Percentiles rank a stretch among this genome's conserved stretches.
These are phyloP conservation scores for Claviceps sp. DNA, from an alignment of 2,329 filamentous ascomycete species.

Conservation along the genomic window DNA sequence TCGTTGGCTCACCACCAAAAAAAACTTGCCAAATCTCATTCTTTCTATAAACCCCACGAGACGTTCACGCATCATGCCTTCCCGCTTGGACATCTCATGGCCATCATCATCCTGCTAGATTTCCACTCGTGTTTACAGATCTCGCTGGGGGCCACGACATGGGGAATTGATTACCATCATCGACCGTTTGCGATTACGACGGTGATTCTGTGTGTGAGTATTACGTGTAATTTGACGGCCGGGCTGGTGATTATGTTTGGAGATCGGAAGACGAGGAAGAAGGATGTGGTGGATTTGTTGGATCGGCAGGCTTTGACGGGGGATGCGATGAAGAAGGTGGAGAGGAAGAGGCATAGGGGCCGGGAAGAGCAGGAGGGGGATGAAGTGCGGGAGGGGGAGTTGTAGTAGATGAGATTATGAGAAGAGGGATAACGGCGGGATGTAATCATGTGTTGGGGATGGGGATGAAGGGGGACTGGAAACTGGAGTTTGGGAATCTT, in stretches of 20 bases:
- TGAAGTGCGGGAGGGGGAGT: background rate
- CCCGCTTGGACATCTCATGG: conserved; percentile 58
- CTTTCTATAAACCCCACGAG: conserved; percentile 82
- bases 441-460: too few relatives aligned
- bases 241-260: conserved; percentile 66
- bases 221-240: conserved; percentile 63
- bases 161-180: conserved; percentile 58
- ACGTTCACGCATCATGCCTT: conserved; percentile 73
- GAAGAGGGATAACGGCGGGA: too few relatives aligned
- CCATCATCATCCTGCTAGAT: conserved; percentile 68
- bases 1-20: conserved; percentile 62
- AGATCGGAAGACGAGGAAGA: conserved; percentile 67
- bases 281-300: conserved; percentile 68
- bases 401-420: background rate
- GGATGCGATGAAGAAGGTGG: conserved; percentile 36
- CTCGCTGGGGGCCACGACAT: conserved; percentile 63
- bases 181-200: conserved; percentile 64
- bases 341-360: conserved; percentile 11
- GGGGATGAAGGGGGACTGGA: too few relatives aligned
- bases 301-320: conserved; percentile 63
- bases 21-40: conserved; percentile 72
- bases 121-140: conserved; percentile 72
- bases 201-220: conserved; percentile 66
- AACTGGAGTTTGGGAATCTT: too few relatives aligned
- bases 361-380: background rate